Evolutionary conservation across 1,139 yeast genomes (phyloP), one percentile per base, ranked within the genome.

Genomic region (Candida tetrigidarum): DNA sequence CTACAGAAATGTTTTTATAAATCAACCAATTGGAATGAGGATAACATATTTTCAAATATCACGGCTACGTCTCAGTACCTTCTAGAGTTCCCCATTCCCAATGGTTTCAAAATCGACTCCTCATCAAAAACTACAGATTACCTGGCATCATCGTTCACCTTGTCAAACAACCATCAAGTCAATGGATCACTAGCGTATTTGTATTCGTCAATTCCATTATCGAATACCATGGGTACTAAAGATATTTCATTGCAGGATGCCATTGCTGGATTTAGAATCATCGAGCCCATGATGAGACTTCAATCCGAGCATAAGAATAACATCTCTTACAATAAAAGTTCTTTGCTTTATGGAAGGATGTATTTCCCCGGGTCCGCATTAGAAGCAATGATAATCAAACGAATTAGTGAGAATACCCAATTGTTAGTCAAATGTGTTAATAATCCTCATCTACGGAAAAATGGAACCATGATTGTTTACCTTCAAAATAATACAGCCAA

Each of bases 111-210:
- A 47, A 60, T 92, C 35, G 86, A 82, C 50, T 71, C 90, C 3
- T 82, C 96, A 1, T 83, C 95, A 33, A 84, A 82, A 56, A 76
- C 96, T 1, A 78, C 96, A 0, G 79, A 78, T 4, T 70, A 80
- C 56, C 86, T 90, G 55, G 92, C 89, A 42, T 84, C 91, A 10
- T 83, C 92, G 16, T 79, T 90, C 57, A 80, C 88, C 2, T 70
- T 93, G 12, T 80, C 89, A 28, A 88, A 87, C 53, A 68, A 78
- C 36, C 85, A 84, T 35, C 66, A 79, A 6, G 80, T 93, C 41
- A 84, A 85, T 58, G 98, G 98, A 0, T 86, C 97, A 0, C 61
- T 92, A 30, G 84, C 97, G 0, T 93, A 92, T 59, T 64, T 92
- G 16, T 91, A 87, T 63, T 79, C 93, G 3, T 81, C 92, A 0